phyloP scores from a whole-genome alignment of 116 monocot species.

The Phalaenopsis hybrid region DNA sequence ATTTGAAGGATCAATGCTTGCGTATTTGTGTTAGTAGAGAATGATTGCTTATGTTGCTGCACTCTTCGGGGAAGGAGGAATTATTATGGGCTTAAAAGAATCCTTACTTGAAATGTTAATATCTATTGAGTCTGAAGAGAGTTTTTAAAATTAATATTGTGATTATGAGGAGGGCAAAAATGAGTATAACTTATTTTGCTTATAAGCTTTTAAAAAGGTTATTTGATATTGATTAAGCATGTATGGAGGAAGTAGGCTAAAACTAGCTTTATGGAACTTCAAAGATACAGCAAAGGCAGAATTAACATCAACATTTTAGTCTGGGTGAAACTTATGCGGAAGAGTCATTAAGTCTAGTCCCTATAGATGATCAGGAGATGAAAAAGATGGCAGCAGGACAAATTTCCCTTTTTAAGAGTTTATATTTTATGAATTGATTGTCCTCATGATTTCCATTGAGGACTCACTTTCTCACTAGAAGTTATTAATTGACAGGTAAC shows the following conservation, averaged over 20 bases:
- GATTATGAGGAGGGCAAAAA: too few species aligned
- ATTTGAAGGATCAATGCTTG: too few species aligned
- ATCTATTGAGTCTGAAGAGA: too few species aligned
- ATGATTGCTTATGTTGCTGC: too few species aligned
- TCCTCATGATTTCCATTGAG: neutral
- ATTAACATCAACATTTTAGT: neutral
- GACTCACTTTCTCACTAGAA: neutral
- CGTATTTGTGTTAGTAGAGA: too few species aligned
- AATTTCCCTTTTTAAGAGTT: neutral
- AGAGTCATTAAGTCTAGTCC: neutral
- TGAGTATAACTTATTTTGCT: neutral
- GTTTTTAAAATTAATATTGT: too few species aligned
- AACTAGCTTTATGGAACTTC: too few species aligned
- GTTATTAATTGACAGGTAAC: constrained; percentile 37
- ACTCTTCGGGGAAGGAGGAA: too few species aligned
- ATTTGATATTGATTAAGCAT: neutral
- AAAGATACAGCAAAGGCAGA: neutral
- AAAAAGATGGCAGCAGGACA: neutral
- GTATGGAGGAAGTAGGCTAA: too few species aligned
- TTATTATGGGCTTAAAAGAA: too few species aligned
- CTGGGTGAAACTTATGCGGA: neutral
- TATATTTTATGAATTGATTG: neutral
- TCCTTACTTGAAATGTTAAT: too few species aligned
- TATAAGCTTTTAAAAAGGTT: neutral
- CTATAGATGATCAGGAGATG: neutral